Percentiles rank a stretch among this genome's conserved stretches.
These are phyloP conservation scores for Pyrenophora tritici-repentis DNA, from an alignment of 2,329 filamentous ascomycete genomes.

Conservation along the genomic window DNA sequence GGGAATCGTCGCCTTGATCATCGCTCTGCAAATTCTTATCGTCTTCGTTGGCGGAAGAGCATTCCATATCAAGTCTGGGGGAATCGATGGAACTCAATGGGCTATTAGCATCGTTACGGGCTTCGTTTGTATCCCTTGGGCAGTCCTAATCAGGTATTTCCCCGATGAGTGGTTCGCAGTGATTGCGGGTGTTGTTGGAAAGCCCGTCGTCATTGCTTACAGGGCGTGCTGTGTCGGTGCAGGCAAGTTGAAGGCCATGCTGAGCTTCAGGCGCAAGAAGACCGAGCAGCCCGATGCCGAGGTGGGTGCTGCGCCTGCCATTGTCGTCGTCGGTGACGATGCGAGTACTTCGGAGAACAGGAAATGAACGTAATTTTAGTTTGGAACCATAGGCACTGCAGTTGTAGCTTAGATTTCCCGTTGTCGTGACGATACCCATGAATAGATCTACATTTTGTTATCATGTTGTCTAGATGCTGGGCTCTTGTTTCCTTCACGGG, in stretches of 20 bases:
- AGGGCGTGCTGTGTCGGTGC: constrained; percentile 15
- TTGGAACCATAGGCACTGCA: not conserved
- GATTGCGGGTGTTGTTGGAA: constrained; percentile 27
- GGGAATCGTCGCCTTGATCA: constrained; percentile 61
- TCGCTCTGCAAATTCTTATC: constrained; percentile 62
- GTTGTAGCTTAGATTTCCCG: not conserved
- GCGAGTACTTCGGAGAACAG: constrained; percentile 2
- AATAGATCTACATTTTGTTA: too few relatives aligned
- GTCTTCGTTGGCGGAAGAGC: constrained; percentile 62
- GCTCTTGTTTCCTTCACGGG: too few relatives aligned
- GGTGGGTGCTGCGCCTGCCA: constrained; percentile 20
- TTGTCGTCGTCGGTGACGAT: constrained; percentile 21
- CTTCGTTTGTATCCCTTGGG: constrained; percentile 59
- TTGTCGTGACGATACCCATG: too few relatives aligned
- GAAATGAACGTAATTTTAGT: not conserved
- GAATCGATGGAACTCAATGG: constrained; percentile 63
- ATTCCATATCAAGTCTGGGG: constrained; percentile 57
- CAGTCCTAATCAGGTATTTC: constrained; percentile 56
- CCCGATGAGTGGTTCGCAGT: constrained; percentile 51
- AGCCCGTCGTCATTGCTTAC: constrained; percentile 30
- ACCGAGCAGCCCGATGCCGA: constrained; percentile 24
- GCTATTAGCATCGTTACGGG: constrained; percentile 59
- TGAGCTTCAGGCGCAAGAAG: constrained; percentile 21
- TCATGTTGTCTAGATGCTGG: too few relatives aligned
- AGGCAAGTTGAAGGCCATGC: constrained; percentile 19